Conservation (phyloP, 495 filamentous ascomycete genomes). For the Daldinia vernicosa region DNA sequence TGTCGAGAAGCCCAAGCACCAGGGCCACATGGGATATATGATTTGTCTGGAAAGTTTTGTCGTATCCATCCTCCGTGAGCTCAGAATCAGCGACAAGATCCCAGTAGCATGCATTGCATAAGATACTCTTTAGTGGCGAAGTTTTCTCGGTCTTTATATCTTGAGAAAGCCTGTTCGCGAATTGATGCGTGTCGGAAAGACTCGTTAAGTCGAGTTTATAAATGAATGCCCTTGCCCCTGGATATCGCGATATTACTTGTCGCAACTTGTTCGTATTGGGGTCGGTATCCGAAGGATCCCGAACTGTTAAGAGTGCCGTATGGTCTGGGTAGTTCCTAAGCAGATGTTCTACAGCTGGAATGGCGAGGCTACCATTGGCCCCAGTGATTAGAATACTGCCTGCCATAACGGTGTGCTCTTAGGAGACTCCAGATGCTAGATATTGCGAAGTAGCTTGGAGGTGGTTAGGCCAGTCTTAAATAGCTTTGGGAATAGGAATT, state of each 20-base stretch:
- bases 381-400: constrained; percentile 60
- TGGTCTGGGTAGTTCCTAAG: constrained; percentile 50
- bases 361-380: constrained; percentile 58
- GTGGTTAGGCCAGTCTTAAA: neutral
- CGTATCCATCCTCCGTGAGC: constrained; percentile 53
- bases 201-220: constrained; percentile 52
- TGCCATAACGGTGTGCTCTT: constrained; percentile 7
- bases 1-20: constrained; percentile 52
- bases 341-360: constrained; percentile 54
- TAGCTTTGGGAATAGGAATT: neutral
- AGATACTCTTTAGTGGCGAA: constrained; percentile 49
- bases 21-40: constrained; percentile 56
- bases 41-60: constrained; percentile 56
- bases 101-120: constrained; percentile 60
- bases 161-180: constrained; percentile 40
- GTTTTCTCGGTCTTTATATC: constrained; percentile 45
- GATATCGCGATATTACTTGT: constrained; percentile 45
- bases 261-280: constrained; percentile 54
- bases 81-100: constrained; percentile 49
- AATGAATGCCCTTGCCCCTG: constrained; percentile 43
- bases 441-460: too few relatives aligned
- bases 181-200: constrained; percentile 48
- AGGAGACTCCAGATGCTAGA: neutral
- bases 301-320: constrained; percentile 55
- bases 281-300: constrained; percentile 51